phyloP scores from a whole-genome alignment of 2,329 filamentous ascomycete species.

The Zasmidium cellare region DNA sequence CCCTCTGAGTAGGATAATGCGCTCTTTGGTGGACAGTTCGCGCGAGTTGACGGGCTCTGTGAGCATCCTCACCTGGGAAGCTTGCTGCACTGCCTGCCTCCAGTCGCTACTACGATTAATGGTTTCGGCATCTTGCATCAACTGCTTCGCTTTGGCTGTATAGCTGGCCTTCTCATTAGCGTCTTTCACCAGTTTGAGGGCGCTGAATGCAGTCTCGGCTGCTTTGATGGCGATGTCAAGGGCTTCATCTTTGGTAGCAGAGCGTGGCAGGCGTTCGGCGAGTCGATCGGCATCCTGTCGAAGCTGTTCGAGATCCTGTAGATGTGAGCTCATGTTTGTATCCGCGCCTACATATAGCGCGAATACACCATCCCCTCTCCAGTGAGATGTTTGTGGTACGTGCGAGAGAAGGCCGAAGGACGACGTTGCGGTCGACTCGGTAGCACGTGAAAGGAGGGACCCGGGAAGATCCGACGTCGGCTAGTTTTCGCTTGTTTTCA shows the following conservation, averaged over 20 bases:
- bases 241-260: slow-evolving; percentile 54
- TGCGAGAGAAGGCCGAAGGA: too few species aligned
- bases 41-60: slow-evolving; percentile 60
- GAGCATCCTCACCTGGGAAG: slow-evolving; percentile 35
- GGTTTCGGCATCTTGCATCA: slow-evolving; percentile 71
- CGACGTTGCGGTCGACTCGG: too few species aligned
- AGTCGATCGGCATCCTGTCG: slow-evolving; percentile 24
- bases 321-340: slow-evolving; percentile 15
- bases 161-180: slow-evolving; percentile 65
- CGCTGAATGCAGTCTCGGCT: slow-evolving; percentile 79
- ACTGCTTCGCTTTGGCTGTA: slow-evolving; percentile 65
- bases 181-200: slow-evolving; percentile 61
- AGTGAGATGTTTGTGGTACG: too few species aligned
- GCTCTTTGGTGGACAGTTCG: slow-evolving; percentile 66
- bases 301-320: slow-evolving; percentile 21
- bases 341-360: too few species aligned
- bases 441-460: too few species aligned
- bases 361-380: too few species aligned
- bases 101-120: slow-evolving; percentile 61
- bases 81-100: slow-evolving; percentile 17
- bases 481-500: too few species aligned
- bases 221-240: slow-evolving; percentile 74
- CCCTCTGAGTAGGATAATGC: slow-evolving; percentile 73
- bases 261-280: slow-evolving; percentile 20
- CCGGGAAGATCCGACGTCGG: too few species aligned